Percentiles rank a stretch among this genome's conserved stretches.
phyloP scores from a whole-genome alignment of 2,329 filamentous ascomycete genomes.

The Xenosphaeropsis pyriputrescens region DNA sequence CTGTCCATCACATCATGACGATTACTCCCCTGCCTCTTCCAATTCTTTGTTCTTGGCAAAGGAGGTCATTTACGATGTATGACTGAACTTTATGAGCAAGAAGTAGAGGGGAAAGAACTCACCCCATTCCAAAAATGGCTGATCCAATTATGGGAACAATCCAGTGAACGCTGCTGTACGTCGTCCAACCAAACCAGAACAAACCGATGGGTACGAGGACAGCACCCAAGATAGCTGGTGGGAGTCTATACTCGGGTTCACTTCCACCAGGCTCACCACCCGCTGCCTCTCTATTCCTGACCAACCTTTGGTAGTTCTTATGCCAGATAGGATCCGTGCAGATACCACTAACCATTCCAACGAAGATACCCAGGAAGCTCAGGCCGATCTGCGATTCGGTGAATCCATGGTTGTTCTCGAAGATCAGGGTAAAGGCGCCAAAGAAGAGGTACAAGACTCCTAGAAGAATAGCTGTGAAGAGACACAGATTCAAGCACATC shows the following conservation, averaged over 20 bases:
- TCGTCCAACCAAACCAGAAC: constrained; percentile 84
- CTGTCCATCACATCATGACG: too few relatives aligned
- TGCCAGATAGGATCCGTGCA: constrained; percentile 52
- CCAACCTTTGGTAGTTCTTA: constrained; percentile 40
- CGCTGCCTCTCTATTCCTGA: constrained; percentile 27
- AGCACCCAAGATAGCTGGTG: constrained; percentile 60
- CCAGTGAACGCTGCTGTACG: constrained; percentile 61
- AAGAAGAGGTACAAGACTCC: constrained; percentile 87
- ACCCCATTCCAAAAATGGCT: constrained; percentile 56
- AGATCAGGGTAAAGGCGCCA: constrained; percentile 73
- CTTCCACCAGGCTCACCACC: constrained; percentile 31
- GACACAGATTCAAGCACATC: constrained; percentile 72
- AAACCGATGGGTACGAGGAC: constrained; percentile 66
- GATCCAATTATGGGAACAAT: constrained; percentile 63
- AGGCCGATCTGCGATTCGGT: constrained; percentile 68
- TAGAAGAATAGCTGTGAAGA: constrained; percentile 73
- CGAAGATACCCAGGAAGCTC: constrained; percentile 57
- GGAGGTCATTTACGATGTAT: not conserved
- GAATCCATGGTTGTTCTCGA: constrained; percentile 60
- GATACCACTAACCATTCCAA: constrained; percentile 53
- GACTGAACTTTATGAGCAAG: constrained; percentile 6
- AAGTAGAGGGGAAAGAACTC: constrained; percentile 21
- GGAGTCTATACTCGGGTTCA: constrained; percentile 79
- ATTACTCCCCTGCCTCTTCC: not conserved
- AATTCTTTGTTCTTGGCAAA: not conserved